Base-by-base conservation (phyloP, 805 yeast species). In the Cyberlindnera xylosilytica region DNA sequence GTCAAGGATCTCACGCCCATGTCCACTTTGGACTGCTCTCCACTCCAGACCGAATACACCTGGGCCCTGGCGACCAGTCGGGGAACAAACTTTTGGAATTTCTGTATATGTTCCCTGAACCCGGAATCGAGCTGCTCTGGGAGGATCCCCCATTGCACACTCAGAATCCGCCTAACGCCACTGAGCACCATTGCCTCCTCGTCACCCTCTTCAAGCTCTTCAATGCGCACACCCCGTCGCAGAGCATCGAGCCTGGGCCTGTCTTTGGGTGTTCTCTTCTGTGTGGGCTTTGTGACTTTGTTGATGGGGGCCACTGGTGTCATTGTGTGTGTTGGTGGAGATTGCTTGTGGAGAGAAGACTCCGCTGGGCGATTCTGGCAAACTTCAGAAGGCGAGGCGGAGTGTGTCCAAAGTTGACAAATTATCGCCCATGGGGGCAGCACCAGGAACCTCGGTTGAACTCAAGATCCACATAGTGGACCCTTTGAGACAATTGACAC, bases 11-110 rank as follows among this genome's bases (percentile, higher is more conserved):
- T 74, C 1, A 77, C 54, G 35, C 61, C 62, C 29, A 64, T 64
- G 50, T 79, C 84, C 2, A 78, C 77, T 54, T 64, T 68, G 0
- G 83, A 75, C 47, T 78, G 76, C 32, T 66, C 61, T 19, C 63
- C 57, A 12, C 66, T 66, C 40, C 68, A 72, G 10, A 78, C 50
- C 1, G 81, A 62, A 50, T 78, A 78, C 4, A 79, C 49, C 45
- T 78, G 83, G 24, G 42, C 38, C 20, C 34, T 41, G 2, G 53
- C 34, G 1, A 53, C 53, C 10, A 50, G 5, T 15, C 31, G 31
- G 0, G 59, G 60, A 2, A 49, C 27, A 4, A 38, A 32, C 1
- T 17, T 4, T 15, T 58, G 41, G 30, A 26, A 53, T 26, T 51
- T 54, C 17, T 32, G 20, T 7, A 56, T 42, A 34, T 53, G 55